Conservation (phyloP, 768 basidiomycete genomes). For the Russula dissimulans region DNA sequence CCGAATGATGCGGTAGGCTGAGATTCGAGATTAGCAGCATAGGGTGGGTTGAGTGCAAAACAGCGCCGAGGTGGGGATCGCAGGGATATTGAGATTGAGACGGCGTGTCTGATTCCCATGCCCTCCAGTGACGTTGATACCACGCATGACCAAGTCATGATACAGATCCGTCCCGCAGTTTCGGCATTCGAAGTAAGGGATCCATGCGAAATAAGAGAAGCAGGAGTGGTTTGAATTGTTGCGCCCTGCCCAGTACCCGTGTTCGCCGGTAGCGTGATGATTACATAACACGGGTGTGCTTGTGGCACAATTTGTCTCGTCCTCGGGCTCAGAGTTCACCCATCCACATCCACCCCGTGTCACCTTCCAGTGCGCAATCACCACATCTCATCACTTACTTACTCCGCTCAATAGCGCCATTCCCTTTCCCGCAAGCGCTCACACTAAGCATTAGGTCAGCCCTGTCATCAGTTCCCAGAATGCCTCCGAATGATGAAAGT, state of each 20-base stretch:
- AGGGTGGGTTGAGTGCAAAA: no score
- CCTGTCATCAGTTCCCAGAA: background rate
- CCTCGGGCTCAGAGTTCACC: background rate
- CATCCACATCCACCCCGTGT: background rate
- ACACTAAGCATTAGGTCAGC: conserved; percentile 3
- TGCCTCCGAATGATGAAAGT: conserved; percentile 29
- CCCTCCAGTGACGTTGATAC: no score
- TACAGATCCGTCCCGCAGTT: background rate
- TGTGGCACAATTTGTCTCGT: background rate
- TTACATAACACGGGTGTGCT: background rate
- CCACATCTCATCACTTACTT: no score
- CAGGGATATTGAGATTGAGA: no score
- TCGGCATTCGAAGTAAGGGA: background rate
- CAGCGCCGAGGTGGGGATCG: no score
- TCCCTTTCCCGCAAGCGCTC: background rate
- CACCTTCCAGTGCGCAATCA: no score
- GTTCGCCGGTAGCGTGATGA: background rate
- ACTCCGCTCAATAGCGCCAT: no score
- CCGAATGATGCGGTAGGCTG: background rate
- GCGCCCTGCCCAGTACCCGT: background rate
- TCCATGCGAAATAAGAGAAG: background rate
- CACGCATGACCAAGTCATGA: background rate
- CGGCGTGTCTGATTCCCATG: no score
- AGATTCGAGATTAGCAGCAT: background rate
- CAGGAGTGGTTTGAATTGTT: background rate